Evolutionary conservation across 768 basidiomycete genomes (phyloP).

Genomic region (Hericium coralloides): DNA sequence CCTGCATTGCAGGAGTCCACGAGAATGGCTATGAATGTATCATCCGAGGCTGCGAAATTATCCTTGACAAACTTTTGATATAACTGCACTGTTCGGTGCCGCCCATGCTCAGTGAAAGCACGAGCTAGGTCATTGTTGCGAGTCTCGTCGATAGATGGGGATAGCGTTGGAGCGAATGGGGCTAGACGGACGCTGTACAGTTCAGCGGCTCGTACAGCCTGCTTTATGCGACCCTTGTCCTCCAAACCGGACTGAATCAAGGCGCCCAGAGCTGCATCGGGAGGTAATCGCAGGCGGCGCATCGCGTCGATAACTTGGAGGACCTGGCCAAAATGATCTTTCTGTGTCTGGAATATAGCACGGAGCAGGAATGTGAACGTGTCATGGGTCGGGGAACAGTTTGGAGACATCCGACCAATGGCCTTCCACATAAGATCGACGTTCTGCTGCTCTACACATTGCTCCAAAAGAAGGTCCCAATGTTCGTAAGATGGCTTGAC

Average conservation of each 20-base stretch:
- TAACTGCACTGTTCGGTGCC: neutral
- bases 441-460: conserved; percentile 17
- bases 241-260: conserved; percentile 13
- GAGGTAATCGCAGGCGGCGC: conserved; percentile 8
- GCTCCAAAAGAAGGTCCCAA: conserved; percentile 45
- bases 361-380: conserved; percentile 43
- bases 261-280: conserved; percentile 9
- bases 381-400: conserved; percentile 33
- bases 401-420: conserved; percentile 24
- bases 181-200: conserved; percentile 5
- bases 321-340: conserved; percentile 5
- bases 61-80: neutral
- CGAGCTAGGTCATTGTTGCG: conserved; percentile 7
- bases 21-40: conserved; percentile 7
- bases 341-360: conserved; percentile 25
- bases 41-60: conserved; percentile 10
- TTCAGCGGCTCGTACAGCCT: conserved; percentile 10
- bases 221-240: conserved; percentile 1
- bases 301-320: conserved; percentile 7
- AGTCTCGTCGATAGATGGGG: neutral
- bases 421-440: conserved; percentile 8
- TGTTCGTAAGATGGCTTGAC: conserved; percentile 40
- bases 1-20: neutral
- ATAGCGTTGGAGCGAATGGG: neutral
- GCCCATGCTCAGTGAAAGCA: conserved; percentile 1